These are phyloP conservation scores for Petunia secreta DNA, from an alignment of 257 asterid genomes.

Conservation along the genomic window DNA sequence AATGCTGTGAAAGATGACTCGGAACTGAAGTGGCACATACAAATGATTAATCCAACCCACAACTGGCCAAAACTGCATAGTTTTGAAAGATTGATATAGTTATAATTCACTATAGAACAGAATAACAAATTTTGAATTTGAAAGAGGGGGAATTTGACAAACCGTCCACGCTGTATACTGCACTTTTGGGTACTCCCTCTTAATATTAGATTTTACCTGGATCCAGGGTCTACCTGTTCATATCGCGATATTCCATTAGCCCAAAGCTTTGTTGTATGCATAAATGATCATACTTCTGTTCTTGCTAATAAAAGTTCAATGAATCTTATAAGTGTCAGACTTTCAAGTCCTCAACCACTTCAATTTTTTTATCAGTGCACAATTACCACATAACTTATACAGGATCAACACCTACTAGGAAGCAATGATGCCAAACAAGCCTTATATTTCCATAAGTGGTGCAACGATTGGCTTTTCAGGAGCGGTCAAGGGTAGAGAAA, in stretches of 20 bases:
- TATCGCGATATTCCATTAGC: conserved; percentile 21
- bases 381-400: too few species aligned
- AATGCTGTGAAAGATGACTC: conserved; percentile 80
- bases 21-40: conserved; percentile 86
- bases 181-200: conserved; percentile 84
- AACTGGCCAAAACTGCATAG: conserved; percentile 90
- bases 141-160: conserved; percentile 22
- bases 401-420: too few species aligned
- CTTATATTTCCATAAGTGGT: too few species aligned
- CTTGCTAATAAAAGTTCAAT: neutral
- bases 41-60: conserved; percentile 96
- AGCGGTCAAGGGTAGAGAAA: too few species aligned
- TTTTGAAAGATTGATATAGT: neutral
- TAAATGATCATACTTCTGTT: neutral
- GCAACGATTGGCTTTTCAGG: too few species aligned
- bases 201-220: conserved; percentile 79
- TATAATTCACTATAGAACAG: neutral
- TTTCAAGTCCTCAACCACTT: too few species aligned
- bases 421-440: too few species aligned
- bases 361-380: too few species aligned
- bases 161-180: conserved; percentile 90
- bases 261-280: neutral
- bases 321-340: too few species aligned
- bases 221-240: conserved; percentile 80
- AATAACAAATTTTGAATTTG: neutral